These are phyloP conservation scores for Centella asiatica DNA, from an alignment of 129 eudicot species.

Conservation along the genomic window DNA sequence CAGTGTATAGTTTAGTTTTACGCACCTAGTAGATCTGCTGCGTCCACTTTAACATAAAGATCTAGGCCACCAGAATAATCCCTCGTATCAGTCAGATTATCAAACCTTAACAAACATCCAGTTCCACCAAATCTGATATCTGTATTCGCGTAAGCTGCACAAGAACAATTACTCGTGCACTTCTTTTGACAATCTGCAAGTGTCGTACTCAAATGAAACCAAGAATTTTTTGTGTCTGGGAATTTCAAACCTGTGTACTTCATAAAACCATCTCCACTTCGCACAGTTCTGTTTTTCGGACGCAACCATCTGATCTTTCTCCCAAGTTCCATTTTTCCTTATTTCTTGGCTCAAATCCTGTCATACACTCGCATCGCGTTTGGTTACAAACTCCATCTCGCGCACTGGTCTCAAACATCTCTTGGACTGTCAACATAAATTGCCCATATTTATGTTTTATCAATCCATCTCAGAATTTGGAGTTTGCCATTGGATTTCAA, in stretches of 20 bases:
- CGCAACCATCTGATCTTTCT: too few species aligned
- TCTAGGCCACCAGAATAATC: background rate
- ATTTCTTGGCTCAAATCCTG: too few species aligned
- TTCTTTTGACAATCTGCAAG: slow-evolving; percentile 25
- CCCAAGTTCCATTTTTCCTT: too few species aligned
- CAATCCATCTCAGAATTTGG: too few species aligned
- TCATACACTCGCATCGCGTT: too few species aligned
- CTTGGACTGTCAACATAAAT: too few species aligned
- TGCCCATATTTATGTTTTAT: too few species aligned
- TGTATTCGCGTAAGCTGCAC: background rate
- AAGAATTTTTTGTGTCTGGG: slow-evolving; percentile 31
- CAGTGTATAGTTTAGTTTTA: too few species aligned
- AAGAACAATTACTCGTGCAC: background rate
- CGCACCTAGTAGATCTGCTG: background rate
- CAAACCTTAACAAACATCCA: background rate
- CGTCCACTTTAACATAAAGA: background rate
- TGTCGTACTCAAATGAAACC: slow-evolving; percentile 22
- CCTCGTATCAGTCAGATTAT: background rate
- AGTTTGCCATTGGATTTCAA: too few species aligned
- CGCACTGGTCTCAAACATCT: too few species aligned
- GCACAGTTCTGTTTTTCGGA: too few species aligned
- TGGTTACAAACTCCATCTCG: too few species aligned
- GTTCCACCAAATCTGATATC: background rate
- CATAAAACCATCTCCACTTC: slow-evolving; percentile 34
- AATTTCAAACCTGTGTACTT: slow-evolving; percentile 17